Percentiles rank a stretch among this genome's conserved stretches.
These are phyloP conservation scores for Pseudogymnoascus sp. DNA, from an alignment of 2,329 filamentous ascomycete species.

Conservation along the genomic window DNA sequence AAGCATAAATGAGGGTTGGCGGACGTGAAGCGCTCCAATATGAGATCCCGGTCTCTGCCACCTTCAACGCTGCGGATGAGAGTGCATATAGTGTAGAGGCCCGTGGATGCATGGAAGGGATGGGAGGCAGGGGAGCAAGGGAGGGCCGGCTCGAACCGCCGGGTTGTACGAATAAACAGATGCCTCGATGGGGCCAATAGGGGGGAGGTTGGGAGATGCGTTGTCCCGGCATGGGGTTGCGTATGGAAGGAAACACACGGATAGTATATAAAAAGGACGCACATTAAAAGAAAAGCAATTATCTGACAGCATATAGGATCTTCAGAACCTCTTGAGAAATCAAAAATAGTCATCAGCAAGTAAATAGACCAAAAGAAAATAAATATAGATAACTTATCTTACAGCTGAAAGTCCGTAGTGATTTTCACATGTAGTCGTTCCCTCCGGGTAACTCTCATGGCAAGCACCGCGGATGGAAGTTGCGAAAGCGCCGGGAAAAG, in stretches of 20 bases:
- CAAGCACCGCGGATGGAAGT: not conserved
- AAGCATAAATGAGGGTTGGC: not conserved
- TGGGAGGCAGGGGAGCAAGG: not conserved
- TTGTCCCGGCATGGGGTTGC: not conserved
- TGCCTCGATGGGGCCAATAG: not conserved
- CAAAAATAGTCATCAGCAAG: not conserved
- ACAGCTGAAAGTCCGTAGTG: not conserved
- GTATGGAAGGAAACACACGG: not conserved
- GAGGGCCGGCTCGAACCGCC: not conserved
- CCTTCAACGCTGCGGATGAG: not conserved
- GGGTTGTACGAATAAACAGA: not conserved
- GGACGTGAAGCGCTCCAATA: not conserved
- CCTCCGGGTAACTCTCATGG: not conserved
- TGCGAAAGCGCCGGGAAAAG: not conserved
- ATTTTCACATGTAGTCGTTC: constrained; percentile 4
- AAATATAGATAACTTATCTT: not conserved
- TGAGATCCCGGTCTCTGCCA: not conserved
- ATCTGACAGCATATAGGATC: not conserved
- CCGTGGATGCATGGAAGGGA: not conserved
- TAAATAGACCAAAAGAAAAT: not conserved
- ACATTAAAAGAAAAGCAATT: not conserved
- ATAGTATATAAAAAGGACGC: not conserved
- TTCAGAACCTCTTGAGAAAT: not conserved
- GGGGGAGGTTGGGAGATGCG: not conserved
- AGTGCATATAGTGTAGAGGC: not conserved